Evolutionary conservation across 202 grass and related monocot species (phyloP).

Genomic region (Hordeum pubiflorum): DNA sequence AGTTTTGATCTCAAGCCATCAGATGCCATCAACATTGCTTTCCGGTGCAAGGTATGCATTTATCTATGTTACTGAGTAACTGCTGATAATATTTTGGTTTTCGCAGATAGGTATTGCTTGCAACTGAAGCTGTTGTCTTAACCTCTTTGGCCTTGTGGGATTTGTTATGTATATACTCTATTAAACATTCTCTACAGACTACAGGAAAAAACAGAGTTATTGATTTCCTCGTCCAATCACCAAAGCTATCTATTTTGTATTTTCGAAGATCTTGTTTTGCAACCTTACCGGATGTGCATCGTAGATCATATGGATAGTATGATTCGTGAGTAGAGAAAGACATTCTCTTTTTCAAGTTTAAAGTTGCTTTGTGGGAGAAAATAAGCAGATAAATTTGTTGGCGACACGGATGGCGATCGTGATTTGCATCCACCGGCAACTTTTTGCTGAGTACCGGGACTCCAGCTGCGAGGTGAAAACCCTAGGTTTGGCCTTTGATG

Average conservation of each 20-base stretch:
- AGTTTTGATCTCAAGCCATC: constrained; percentile 86
- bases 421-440: too few species aligned
- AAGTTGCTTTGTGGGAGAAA: neutral
- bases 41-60: constrained; percentile 85
- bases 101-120: neutral
- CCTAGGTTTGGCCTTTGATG: too few species aligned
- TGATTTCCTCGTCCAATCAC: neutral
- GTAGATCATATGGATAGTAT: neutral
- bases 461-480: too few species aligned
- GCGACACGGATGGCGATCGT: too few species aligned
- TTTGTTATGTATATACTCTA: neutral
- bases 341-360: neutral
- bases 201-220: constrained; percentile 8
- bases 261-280: neutral
- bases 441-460: too few species aligned
- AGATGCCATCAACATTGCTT: constrained; percentile 98
- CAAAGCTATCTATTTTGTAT: neutral
- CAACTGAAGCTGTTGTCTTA: neutral
- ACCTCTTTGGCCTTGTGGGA: neutral
- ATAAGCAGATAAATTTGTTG: neutral
- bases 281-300: neutral
- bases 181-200: neutral
- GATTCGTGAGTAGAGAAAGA: neutral
- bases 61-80: neutral
- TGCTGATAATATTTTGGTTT: neutral